Conservation (phyloP, 192 early-diverging fungal genomes). For the Phycomyces nitens region DNA sequence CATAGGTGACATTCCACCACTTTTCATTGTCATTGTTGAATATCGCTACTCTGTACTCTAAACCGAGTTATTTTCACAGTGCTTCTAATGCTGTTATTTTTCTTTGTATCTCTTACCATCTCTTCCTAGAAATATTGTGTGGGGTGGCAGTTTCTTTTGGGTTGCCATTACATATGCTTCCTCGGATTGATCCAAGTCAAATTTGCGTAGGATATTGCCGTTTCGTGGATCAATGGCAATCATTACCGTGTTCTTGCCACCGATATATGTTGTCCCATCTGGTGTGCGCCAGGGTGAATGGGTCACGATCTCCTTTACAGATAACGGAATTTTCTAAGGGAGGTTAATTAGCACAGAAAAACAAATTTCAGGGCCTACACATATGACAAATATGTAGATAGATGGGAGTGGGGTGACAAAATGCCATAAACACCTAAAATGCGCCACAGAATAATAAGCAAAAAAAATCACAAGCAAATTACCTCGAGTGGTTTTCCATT, state of each 20-base stretch:
- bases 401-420: no score
- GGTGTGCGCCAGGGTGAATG: constrained; percentile 50
- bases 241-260: constrained; percentile 63
- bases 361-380: no score
- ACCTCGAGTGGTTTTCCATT: constrained; percentile 56
- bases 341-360: no score
- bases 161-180: constrained; percentile 20
- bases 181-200: constrained; percentile 44
- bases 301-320: constrained; percentile 68
- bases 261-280: constrained; percentile 60
- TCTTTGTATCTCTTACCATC: constrained; percentile 29
- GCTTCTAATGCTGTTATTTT: neutral
- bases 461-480: no score
- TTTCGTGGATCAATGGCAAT: constrained; percentile 66
- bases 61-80: neutral
- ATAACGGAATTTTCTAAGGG: constrained; percentile 57
- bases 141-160: constrained; percentile 22
- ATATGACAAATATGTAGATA: no score
- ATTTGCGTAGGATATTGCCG: constrained; percentile 57
- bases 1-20: constrained; percentile 36
- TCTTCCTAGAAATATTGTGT: constrained; percentile 35
- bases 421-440: no score
- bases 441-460: neutral
- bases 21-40: constrained; percentile 38
- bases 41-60: constrained; percentile 61